These are phyloP conservation scores for Forsythia viridissima DNA, from an alignment of 257 asterid species.

Conservation along the genomic window DNA sequence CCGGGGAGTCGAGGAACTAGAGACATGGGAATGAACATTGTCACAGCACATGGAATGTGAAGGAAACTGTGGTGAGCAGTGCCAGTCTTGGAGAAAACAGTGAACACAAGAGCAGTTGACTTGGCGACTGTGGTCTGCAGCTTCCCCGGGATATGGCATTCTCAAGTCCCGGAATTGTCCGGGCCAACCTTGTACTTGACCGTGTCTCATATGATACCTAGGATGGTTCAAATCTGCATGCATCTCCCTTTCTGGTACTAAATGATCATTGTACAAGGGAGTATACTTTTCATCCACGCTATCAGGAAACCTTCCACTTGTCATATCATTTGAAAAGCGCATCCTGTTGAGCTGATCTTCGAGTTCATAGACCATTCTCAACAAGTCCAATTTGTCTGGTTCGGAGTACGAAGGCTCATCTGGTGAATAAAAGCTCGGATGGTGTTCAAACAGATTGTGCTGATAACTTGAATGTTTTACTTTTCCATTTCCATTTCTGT, in stretches of 20 bases:
- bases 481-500: constrained; percentile 25
- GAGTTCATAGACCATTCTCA: constrained; percentile 74
- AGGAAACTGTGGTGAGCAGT: constrained; percentile 54
- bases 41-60: constrained; percentile 28
- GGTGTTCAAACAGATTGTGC: constrained; percentile 32
- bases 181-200: constrained; percentile 28
- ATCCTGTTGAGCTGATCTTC: constrained; percentile 67
- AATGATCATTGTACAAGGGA: constrained; percentile 32
- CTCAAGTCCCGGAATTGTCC: constrained; percentile 35
- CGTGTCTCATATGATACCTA: constrained; percentile 25
- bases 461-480: constrained; percentile 30
- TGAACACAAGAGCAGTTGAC: constrained; percentile 51
- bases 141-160: constrained; percentile 63
- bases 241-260: constrained; percentile 33
- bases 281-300: constrained; percentile 25
- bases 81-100: constrained; percentile 53
- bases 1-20: constrained; percentile 54
- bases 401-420: constrained; percentile 42
- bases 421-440: constrained; percentile 39
- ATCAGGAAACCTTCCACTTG: constrained; percentile 27
- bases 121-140: constrained; percentile 42
- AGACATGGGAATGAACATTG: constrained; percentile 29
- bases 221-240: constrained; percentile 35
- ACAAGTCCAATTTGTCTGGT: constrained; percentile 59
- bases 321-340: constrained; percentile 34